Evolutionary conservation across 1,284 basidiomycete species (phyloP), one percentile per base, ranked within the genome.

Genomic region (Melampsora americana): DNA sequence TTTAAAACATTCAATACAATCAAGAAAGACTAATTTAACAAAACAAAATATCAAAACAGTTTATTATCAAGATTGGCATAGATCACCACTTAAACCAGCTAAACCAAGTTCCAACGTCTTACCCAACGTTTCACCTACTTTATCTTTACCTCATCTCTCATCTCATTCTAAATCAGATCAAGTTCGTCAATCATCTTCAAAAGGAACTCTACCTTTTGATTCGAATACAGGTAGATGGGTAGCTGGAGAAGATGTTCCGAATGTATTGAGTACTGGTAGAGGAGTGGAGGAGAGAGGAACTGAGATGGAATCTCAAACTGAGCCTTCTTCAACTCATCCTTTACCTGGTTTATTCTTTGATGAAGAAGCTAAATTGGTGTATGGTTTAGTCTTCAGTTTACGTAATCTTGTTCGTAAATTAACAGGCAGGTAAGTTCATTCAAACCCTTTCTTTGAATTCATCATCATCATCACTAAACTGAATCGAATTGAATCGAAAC

Each of bases 381-480:
- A n/a, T n/a, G n/a, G n/a, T n/a, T n/a, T n/a, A n/a, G n/a, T n/a
- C n/a, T n/a, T n/a, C n/a, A n/a, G n/a, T n/a, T n/a, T n/a, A n/a
- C n/a, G n/a, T n/a, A n/a, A n/a, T 83, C 95, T 99, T 92, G 87
- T 95, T 81, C 95, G 90, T 85, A 98, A 96, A 84, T 83, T 99
- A 16, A 69, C 66, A 12, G 78, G 79, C 32, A 42, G 48, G 71
- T 66, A 28, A 30, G 69, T 14, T n/a, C n/a, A n/a, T n/a, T n/a
- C n/a, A n/a, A n/a, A n/a, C n/a, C n/a, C n/a, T n/a, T n/a, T n/a
- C n/a, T n/a, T n/a, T n/a, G n/a, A n/a, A n/a, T n/a, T n/a, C n/a
- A 53, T 46, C 26, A 61, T 28, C n/a, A n/a, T 69, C 50, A 3
- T 32, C 9, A 62, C 30, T 16, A 72, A 53, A 32, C 14, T 28